Percentiles rank a stretch among this genome's conserved stretches.
phyloP scores from a whole-genome alignment of 2,329 filamentous ascomycete species.

The Aspergillus piperis region DNA sequence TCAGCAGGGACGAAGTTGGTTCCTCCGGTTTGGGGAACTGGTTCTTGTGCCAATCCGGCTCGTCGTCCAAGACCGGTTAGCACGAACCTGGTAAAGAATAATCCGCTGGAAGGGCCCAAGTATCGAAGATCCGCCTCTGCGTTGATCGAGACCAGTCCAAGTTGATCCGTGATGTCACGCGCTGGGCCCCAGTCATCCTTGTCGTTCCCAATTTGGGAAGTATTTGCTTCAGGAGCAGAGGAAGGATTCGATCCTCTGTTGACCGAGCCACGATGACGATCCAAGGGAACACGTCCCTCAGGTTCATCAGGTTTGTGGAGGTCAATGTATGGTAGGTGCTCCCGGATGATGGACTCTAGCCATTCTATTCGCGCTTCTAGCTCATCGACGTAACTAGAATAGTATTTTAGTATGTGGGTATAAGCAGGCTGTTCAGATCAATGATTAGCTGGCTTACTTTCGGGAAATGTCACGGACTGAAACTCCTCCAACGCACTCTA shows the following conservation, averaged over 20 bases:
- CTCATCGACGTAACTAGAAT: not conserved
- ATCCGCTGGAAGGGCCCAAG: not conserved
- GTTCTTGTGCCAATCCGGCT: no score
- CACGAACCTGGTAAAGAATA: not conserved
- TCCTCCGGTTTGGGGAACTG: no score
- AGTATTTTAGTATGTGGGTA: not conserved
- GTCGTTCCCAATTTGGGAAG: not conserved
- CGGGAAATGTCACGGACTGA: not conserved
- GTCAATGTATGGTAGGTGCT: not conserved
- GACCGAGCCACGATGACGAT: not conserved
- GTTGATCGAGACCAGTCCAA: not conserved
- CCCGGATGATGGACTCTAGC: not conserved
- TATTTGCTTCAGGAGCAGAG: no score
- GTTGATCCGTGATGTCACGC: not conserved
- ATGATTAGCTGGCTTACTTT: not conserved
- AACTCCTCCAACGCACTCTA: not conserved
- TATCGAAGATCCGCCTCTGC: not conserved
- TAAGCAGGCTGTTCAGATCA: not conserved
- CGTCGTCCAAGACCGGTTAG: not conserved
- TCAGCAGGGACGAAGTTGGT: no score
- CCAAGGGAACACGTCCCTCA: not conserved
- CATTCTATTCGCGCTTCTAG: not conserved
- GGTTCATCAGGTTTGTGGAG: not conserved
- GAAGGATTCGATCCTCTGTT: no score
- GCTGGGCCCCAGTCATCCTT: not conserved